Evolutionary conservation across 768 basidiomycete species (phyloP).

Genomic region (Tricholoma saponaceum): DNA sequence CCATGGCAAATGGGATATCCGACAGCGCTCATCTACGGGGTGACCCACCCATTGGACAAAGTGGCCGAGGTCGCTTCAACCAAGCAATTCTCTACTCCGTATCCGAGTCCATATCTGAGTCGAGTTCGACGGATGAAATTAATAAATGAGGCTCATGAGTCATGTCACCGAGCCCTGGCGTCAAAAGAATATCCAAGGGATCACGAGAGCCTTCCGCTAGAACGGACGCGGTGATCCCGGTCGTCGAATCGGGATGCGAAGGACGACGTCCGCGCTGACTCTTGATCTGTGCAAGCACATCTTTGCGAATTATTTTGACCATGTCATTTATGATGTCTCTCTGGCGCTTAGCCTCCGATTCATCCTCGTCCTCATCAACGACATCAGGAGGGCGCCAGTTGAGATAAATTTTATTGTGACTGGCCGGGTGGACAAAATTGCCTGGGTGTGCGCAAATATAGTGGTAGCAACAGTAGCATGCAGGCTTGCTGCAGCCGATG

Average conservation of each 20-base stretch:
- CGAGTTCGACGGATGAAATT: no score
- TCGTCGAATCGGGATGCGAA: neutral
- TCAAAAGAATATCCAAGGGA: neutral
- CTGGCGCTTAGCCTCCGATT: neutral
- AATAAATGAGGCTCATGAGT: no score
- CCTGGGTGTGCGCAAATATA: neutral
- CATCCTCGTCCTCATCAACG: neutral
- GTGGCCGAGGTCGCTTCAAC: no score
- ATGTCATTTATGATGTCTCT: neutral
- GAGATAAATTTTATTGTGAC: neutral
- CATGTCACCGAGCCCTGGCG: no score
- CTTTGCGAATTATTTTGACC: neutral
- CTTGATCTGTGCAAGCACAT: neutral
- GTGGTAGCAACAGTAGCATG: slow-evolving; percentile 1
- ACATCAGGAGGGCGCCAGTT: slow-evolving; percentile 1
- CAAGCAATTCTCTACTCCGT: no score
- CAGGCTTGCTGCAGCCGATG: slow-evolving; percentile 1
- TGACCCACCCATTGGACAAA: no score
- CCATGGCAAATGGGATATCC: no score
- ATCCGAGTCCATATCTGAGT: no score
- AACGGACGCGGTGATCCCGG: neutral
- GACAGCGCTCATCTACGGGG: no score
- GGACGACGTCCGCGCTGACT: neutral
- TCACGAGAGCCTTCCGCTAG: neutral
- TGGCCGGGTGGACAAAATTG: neutral